phyloP scores from a whole-genome alignment of 2,329 filamentous ascomycete species.

The Chaetomium sp. region DNA sequence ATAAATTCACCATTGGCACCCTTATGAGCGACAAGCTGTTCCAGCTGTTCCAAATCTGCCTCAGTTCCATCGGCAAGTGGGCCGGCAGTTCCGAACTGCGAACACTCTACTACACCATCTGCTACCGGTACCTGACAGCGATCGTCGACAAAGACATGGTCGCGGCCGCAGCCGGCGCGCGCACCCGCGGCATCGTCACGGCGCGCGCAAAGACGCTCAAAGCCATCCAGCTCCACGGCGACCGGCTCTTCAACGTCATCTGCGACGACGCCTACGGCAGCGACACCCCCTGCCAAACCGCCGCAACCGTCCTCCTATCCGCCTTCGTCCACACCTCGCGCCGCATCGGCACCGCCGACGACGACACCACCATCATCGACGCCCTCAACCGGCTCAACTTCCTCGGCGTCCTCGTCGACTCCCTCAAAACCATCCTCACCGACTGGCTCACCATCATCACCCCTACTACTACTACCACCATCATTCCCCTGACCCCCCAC shows the following conservation, averaged over 20 bases:
- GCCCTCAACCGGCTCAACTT: conserved; percentile 82
- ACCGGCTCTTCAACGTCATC: conserved; percentile 73
- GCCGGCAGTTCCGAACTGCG: conserved; percentile 65
- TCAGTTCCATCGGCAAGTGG: conserved; percentile 71
- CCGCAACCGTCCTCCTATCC: conserved; percentile 78
- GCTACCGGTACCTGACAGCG: conserved; percentile 74
- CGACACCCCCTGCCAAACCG: conserved; percentile 72
- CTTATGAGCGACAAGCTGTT: conserved; percentile 83
- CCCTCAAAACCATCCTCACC: conserved; percentile 67
- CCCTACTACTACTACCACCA: background rate
- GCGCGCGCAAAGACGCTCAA: conserved; percentile 61
- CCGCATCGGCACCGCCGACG: conserved; percentile 35
- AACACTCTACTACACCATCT: conserved; percentile 84
- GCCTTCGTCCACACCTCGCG: conserved; percentile 53
- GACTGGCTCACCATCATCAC: conserved; percentile 58
- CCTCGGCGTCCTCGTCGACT: conserved; percentile 82
- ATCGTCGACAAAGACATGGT: conserved; percentile 45
- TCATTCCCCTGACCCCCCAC: conserved; percentile 19
- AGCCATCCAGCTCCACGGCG: conserved; percentile 61
- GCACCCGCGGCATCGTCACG: conserved; percentile 36
- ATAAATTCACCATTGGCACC: conserved; percentile 27
- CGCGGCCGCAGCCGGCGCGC: background rate
- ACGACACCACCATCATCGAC: conserved; percentile 72
- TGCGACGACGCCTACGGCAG: conserved; percentile 92
- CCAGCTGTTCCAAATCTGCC: conserved; percentile 81